Conservation (phyloP, 345 rosid species). For the Clarkia xantiana region DNA sequence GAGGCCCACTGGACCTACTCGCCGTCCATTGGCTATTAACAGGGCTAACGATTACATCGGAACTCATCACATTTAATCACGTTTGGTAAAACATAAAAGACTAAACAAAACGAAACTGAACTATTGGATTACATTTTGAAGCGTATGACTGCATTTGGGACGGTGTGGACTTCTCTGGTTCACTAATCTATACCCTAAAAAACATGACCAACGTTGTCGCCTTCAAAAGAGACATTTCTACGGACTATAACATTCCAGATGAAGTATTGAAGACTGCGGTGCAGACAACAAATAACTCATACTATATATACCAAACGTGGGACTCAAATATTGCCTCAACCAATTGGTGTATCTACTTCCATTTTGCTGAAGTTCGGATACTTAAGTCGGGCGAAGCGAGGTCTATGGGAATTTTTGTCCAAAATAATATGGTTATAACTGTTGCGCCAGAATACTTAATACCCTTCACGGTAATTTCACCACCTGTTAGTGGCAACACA, state of each 20-base stretch:
- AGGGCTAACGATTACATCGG: no score
- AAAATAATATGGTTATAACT: not conserved
- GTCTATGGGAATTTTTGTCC: not conserved
- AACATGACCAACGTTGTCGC: no score
- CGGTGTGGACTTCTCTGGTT: no score
- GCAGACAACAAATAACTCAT: not conserved
- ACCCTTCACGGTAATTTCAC: not conserved
- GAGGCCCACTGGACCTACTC: no score
- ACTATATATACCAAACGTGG: rapidly evolving
- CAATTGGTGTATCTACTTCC: not conserved
- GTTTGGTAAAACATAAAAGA: no score
- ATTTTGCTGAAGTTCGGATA: constrained; percentile 15
- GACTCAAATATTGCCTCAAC: not conserved
- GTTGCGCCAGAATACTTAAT: not conserved
- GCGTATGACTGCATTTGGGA: no score
- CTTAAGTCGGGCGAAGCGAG: constrained; percentile 5
- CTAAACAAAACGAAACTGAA: no score
- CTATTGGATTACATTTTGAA: no score
- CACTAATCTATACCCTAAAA: no score
- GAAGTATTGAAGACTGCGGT: constrained; percentile 4
- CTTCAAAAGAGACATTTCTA: no score
- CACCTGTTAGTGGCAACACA: not conserved
- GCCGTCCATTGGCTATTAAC: no score
- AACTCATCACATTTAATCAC: no score
- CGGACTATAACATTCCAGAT: not conserved